Base-by-base conservation (phyloP, 768 basidiomycete species). In the Mycena belliarum region DNA sequence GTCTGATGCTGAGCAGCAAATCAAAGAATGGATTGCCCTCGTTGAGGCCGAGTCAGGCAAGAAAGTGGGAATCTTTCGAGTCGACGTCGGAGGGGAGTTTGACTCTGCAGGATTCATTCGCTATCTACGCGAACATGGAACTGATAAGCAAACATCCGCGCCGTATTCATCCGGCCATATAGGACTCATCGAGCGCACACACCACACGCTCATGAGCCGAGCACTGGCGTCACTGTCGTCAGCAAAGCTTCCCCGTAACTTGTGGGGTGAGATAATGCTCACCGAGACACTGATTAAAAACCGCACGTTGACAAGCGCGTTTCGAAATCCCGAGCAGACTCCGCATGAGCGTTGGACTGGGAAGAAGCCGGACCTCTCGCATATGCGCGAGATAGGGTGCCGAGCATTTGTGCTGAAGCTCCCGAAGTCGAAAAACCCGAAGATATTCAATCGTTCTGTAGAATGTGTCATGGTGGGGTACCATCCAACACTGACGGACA, bases 91-190 rank as follows among this genome's bases (percentile, higher is more conserved):
- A 2, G 44, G 29, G 6, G 51, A 52, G 23, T 52, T 52, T 25
- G 29, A 44, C 8, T 43, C 41, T 10, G 41, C 41, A 18, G 41
- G 42, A 9, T 52, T 52, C 28, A 33, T 43, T 52, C 41, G 14
- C 10, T 52, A 52, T 23, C 41, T 52, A 52, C 41, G 51, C 2
- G 51, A 52, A 43, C 51, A 43, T 18, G 51, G 51, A 8, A 52
- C 41, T 24, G 23, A 18, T n/a, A 50, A 50, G 16, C 25, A 50
- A 24, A 50, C 49, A 15, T 50, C 49, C 18, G 49, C 49, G 4
- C 49, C 49, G 2, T 50, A 50, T 35, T 50, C 49, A 9, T 50
- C 49, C 2, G 49, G 37, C 1, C 49, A 50, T 11, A 50, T 50
- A 38, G 49, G 49, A 16, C 49, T 50, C n/a, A 50, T 50, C 25